Evolutionary conservation across 2,329 filamentous ascomycete species (phyloP).

Genomic region (Blumeria hordei): DNA sequence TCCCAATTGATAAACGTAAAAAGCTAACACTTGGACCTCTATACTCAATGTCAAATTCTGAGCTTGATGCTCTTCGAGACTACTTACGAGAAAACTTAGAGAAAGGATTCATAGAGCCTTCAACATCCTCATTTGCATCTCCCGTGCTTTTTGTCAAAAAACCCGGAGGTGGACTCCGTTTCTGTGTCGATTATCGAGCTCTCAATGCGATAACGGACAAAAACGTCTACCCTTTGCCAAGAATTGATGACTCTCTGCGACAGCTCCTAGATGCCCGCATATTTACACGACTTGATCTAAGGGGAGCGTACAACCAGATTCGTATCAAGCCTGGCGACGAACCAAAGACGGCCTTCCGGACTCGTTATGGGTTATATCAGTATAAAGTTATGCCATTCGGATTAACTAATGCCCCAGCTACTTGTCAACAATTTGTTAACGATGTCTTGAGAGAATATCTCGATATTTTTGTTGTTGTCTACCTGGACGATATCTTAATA

Average conservation of each 20-base stretch:
- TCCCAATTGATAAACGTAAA: background rate
- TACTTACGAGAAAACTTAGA: constrained; percentile 2
- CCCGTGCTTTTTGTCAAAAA: background rate
- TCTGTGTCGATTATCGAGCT: background rate
- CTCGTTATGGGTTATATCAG: background rate
- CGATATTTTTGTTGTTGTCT: constrained; percentile 1
- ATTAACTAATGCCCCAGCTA: background rate
- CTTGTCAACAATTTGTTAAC: background rate
- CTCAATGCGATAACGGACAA: background rate
- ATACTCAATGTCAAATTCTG: background rate
- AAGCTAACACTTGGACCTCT: background rate
- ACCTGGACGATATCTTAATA: constrained; percentile 1
- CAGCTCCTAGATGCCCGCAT: background rate
- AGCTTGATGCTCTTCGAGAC: background rate
- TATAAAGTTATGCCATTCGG: constrained; percentile 2
- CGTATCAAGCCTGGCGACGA: background rate
- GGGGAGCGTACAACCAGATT: constrained; percentile 1
- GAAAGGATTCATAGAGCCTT: constrained; percentile 2
- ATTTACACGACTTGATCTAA: constrained; percentile 1
- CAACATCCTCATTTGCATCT: background rate
- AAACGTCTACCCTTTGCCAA: background rate
- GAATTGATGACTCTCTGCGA: constrained; percentile 1
- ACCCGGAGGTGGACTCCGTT: background rate
- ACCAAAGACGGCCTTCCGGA: background rate
- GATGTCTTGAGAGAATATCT: constrained; percentile 1